Evolutionary conservation across 2,329 filamentous ascomycete species (phyloP), one percentile per base, ranked within the genome.

Genomic region (Drechmeria coniospora): DNA sequence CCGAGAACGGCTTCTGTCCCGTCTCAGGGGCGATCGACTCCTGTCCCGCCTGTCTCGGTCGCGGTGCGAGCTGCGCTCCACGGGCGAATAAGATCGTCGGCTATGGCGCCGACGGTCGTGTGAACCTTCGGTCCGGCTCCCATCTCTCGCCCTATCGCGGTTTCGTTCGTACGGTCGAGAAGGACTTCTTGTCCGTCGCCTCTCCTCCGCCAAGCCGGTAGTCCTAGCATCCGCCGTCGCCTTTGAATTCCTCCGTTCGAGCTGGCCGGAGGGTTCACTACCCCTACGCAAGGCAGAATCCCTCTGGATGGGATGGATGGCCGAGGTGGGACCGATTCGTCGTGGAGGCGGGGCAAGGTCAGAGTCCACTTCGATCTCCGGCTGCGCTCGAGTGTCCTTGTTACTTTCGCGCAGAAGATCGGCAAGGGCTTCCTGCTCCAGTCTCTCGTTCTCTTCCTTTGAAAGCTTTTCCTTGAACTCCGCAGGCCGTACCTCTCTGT

Each of bases 401-500:
- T 61, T 68, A 46, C 67, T 72, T 39, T 73, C 68, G n/a, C 68
- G 58, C 9, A 74, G 46, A 10, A 74, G 55, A 33, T 74, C 64
- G 13, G 62, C 65, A 32, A 74, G 49, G 2, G 68, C 68, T 37
- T 71, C 65, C 39, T 64, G 60, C 39, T 74, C 68, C 6, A 74
- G 55, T 12, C 60, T 56, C 29, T 70, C 61, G 15, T 65, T 59
- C 21, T 74, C 67, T 36, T 73, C 68, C 33, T 69, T 63, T 6
- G 65, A 65, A 8, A 73, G 56, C 26, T 65, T 56, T 41, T 69
- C 63, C 44, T 66, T 65, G 22, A 57, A 44, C 23, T 63, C 54
- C 30, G 60, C 59, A 1, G 61, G 46, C 21, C 54, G 50, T 20
- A 50, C 48, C 14, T 51, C 50, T 11, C 51, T 55, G 15, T 52